phyloP scores from a whole-genome alignment of 176 grass and related monocot species.

The Carex cristatella region DNA sequence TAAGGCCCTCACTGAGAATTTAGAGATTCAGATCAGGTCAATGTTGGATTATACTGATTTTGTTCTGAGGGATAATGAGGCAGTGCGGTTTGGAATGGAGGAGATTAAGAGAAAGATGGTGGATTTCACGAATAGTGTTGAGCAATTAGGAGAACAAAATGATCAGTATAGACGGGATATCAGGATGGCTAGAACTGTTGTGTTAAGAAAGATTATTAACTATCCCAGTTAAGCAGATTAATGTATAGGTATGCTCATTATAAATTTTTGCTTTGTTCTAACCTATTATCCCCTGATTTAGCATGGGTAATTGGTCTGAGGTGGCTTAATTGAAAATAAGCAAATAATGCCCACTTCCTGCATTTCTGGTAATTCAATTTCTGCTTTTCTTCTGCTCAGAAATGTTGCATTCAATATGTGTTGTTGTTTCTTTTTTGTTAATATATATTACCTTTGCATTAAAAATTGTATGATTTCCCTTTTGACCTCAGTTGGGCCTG shows the following conservation, averaged over 20 bases:
- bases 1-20: conserved; percentile 21
- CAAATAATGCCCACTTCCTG: neutral
- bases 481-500: neutral
- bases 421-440: neutral
- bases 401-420: neutral
- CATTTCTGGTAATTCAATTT: neutral
- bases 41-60: conserved; percentile 28
- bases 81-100: conserved; percentile 24
- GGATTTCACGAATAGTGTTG: conserved; percentile 26
- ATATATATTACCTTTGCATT: too few relatives aligned
- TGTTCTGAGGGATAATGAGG: conserved; percentile 25
- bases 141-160: conserved; percentile 27
- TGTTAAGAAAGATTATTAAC: conserved; percentile 29
- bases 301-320: neutral
- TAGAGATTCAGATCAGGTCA: conserved; percentile 28
- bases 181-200: conserved; percentile 25
- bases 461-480: neutral
- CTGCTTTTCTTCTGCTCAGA: neutral
- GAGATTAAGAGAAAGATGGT: conserved; percentile 31
- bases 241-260: conserved; percentile 20
- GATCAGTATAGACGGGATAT: conserved; percentile 24
- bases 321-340: neutral
- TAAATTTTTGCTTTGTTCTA: neutral
- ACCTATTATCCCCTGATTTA: neutral
- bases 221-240: neutral